phyloP scores from a whole-genome alignment of 371 early-diverging fungal genomes.

The Mortierella polycephala region DNA sequence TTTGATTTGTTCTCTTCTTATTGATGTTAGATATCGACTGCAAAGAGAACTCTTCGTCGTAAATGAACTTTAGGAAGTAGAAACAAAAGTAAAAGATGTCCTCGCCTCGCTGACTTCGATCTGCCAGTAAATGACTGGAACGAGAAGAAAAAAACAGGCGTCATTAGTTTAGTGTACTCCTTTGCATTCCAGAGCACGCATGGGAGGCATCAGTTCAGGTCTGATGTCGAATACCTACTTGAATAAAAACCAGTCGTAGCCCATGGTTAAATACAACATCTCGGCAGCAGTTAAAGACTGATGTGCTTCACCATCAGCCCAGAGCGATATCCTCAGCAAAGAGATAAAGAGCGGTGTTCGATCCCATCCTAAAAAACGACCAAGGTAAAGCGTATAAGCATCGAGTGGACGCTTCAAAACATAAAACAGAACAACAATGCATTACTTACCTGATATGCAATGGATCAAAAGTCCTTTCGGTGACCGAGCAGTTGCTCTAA shows the following conservation, averaged over 20 bases:
- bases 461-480: conserved; percentile 44
- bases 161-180: no score
- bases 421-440: neutral
- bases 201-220: no score
- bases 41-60: conserved; percentile 46
- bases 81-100: conserved; percentile 55
- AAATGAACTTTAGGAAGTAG: conserved; percentile 53
- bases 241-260: conserved; percentile 54
- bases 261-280: conserved; percentile 51
- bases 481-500: neutral
- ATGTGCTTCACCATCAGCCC: conserved; percentile 53
- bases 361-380: conserved; percentile 40
- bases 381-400: no score
- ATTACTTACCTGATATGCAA: conserved; percentile 41
- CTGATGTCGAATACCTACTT: conserved; percentile 16
- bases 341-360: conserved; percentile 53
- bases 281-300: conserved; percentile 50
- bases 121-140: conserved; percentile 44
- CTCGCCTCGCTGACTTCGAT: conserved; percentile 52
- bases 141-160: neutral
- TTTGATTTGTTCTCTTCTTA: conserved; percentile 9
- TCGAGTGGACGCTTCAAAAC: neutral
- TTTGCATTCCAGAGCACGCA: no score
- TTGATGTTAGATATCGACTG: conserved; percentile 23
- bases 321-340: conserved; percentile 46